Base-by-base conservation (phyloP, 768 basidiomycete species). In the Strobilomyces dryophilus region DNA sequence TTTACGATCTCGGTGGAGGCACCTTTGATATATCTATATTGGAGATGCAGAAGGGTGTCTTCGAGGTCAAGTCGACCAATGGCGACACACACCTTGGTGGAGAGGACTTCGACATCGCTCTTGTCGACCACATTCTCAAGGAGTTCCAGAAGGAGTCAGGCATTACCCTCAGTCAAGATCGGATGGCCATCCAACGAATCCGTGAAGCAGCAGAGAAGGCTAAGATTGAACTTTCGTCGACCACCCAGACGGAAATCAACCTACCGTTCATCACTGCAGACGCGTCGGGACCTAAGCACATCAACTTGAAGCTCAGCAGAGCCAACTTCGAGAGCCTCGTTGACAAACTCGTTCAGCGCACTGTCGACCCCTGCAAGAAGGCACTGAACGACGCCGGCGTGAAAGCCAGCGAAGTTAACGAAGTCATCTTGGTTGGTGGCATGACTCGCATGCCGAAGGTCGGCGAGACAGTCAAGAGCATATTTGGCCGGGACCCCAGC, bases 1-100 rank as follows among this genome's bases (percentile, higher is more conserved):
- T 99, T 53, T 99, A 98, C 70, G 97, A 99, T 79, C 81, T 98
- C 31, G 95, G 95, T 61, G 95, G 95, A 63, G 95, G 95, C 52
- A 98, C 95, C 21, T 98, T 98, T 72, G 95, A 98, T 92, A 93
- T 99, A 66, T 99, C 97, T 27, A 95, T 99, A 61, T 79, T 99
- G 51, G 95, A 98, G 76, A 98, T 98, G 93, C 93, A 98, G 73
- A 95, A 97, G 73, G 97, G 95, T 63, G 95, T 99, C 10, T 99
- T 98, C 72, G 97, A 98, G 73, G 97, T 99, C 69, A 99, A 98
- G 78, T 98, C 97, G 1, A 99, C 97, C 51, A 98, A 98, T 67
- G 97, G 97, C 69, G 95, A 99, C 73, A 98, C 97, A 15, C 97
- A 99, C 69, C 83, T 99, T 53, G 97, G 92, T 61, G 87, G 87